Conservation (phyloP, 2,329 filamentous ascomycete genomes). For the Botrytis deweyae region DNA sequence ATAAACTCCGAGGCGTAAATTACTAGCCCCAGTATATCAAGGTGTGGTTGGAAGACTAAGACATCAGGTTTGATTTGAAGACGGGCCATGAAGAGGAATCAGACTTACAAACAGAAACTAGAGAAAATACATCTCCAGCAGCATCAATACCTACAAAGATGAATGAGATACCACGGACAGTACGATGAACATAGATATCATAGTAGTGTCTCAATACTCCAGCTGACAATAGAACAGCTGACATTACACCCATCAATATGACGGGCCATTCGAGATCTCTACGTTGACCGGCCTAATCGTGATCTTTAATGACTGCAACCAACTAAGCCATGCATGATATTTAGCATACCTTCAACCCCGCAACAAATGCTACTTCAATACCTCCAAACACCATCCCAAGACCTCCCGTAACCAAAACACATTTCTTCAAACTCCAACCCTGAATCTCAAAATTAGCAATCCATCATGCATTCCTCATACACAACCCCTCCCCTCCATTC, state of each 20-base stretch:
- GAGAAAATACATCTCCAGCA: slow-evolving; percentile 64
- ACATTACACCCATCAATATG: slow-evolving; percentile 65
- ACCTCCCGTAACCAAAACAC: slow-evolving; percentile 49
- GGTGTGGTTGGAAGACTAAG: slow-evolving; percentile 53
- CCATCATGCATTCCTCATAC: too few relatives aligned
- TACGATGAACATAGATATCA: slow-evolving; percentile 66
- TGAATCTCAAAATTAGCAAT: slow-evolving; percentile 32
- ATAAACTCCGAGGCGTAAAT: slow-evolving; percentile 66
- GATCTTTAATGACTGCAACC: not conserved
- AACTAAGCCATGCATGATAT: not conserved
- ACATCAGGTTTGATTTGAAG: not conserved
- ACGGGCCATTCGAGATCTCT: slow-evolving; percentile 56
- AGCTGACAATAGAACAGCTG: slow-evolving; percentile 60
- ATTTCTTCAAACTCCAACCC: slow-evolving; percentile 53
- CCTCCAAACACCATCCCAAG: slow-evolving; percentile 58
- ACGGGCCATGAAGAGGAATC: not conserved
- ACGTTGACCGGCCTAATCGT: slow-evolving; percentile 40
- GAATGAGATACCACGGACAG: slow-evolving; percentile 70
- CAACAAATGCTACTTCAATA: slow-evolving; percentile 58
- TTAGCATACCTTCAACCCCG: slow-evolving; percentile 46
- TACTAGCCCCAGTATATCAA: slow-evolving; percentile 62
- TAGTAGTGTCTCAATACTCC: slow-evolving; percentile 68
- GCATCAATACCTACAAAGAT: slow-evolving; percentile 71
- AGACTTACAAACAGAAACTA: slow-evolving; percentile 55
- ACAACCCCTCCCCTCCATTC: not conserved